A percentile compares a stretch with the other conserved stretches of the same genome.
These are phyloP conservation scores for Colletotrichum echinochloae DNA, from an alignment of 2,329 filamentous ascomycete species.

Conservation along the genomic window DNA sequence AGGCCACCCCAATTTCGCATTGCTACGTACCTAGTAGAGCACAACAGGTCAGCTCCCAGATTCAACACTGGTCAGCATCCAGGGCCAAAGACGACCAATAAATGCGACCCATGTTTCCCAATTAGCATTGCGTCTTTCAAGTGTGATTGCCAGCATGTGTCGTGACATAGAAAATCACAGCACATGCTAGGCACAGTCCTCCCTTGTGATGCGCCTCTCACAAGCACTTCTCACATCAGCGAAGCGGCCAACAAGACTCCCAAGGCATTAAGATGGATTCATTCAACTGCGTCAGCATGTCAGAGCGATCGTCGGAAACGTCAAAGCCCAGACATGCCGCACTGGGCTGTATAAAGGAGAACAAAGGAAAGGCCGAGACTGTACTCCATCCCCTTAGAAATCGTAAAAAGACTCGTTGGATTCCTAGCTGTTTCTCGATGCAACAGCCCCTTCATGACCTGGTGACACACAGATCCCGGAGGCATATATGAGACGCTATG, in stretches of 20 bases:
- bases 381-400: conserved; percentile 44
- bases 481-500: conserved; percentile 49
- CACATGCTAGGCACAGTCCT: not conserved
- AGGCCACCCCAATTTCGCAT: conserved; percentile 23
- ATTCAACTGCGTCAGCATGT: conserved; percentile 44
- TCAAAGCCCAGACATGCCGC: conserved; percentile 40
- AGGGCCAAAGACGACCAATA: not conserved
- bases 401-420: conserved; percentile 44
- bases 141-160: not conserved
- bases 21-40: too few relatives aligned
- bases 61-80: conserved; percentile 13
- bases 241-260: not conserved
- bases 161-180: not conserved
- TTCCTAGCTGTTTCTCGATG: conserved; percentile 43
- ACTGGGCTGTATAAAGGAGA: conserved; percentile 38
- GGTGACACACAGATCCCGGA: conserved; percentile 45
- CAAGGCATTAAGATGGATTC: conserved; percentile 42
- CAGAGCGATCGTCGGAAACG: conserved; percentile 42
- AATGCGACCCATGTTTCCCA: conserved; percentile 18
- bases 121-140: not conserved
- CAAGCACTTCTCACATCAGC: conserved; percentile 18
- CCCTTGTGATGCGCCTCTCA: not conserved
- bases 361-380: conserved; percentile 45
- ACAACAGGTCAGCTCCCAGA: not conserved
- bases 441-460: conserved; percentile 40